These are phyloP conservation scores for Aphanomyces cochlioides DNA, from an alignment of 352 stramenopile genomes.

Conservation along the genomic window DNA sequence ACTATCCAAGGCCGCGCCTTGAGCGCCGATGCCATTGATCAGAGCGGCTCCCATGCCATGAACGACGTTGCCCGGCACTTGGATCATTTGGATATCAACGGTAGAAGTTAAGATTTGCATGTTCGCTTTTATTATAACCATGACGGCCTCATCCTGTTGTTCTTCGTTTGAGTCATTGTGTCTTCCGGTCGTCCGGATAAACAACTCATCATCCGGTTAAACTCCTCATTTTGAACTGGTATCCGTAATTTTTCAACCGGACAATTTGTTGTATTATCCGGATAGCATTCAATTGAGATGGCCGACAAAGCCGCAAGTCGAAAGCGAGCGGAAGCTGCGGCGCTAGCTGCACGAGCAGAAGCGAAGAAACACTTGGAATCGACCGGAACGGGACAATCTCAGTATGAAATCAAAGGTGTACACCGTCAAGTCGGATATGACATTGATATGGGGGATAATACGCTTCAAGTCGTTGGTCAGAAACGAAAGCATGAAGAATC, in stretches of 20 bases:
- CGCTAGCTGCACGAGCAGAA: conserved; percentile 56
- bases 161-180: not conserved
- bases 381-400: conserved; percentile 61
- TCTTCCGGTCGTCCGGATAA: not conserved
- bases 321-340: conserved; percentile 54
- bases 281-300: not conserved
- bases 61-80: conserved; percentile 24
- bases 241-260: no score
- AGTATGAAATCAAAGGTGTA: conserved; percentile 58
- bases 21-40: conserved; percentile 22
- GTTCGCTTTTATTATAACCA: conserved; percentile 8
- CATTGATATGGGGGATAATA: conserved; percentile 66
- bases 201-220: not conserved
- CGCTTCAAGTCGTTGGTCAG: conserved; percentile 55
- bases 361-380: conserved; percentile 57
- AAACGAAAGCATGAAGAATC: conserved; percentile 36
- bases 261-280: no score
- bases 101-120: conserved; percentile 26
- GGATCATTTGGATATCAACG: conserved; percentile 30
- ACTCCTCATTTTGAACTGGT: no score
- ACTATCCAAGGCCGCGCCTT: conserved; percentile 25
- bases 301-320: conserved; percentile 36
- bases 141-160: conserved; percentile 11
- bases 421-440: conserved; percentile 45
- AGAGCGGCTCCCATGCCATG: not conserved